Evolutionary conservation across 2,329 filamentous ascomycete species (phyloP), one percentile per base, ranked within the genome.

Genomic region (Zymoseptoria ardabiliae): DNA sequence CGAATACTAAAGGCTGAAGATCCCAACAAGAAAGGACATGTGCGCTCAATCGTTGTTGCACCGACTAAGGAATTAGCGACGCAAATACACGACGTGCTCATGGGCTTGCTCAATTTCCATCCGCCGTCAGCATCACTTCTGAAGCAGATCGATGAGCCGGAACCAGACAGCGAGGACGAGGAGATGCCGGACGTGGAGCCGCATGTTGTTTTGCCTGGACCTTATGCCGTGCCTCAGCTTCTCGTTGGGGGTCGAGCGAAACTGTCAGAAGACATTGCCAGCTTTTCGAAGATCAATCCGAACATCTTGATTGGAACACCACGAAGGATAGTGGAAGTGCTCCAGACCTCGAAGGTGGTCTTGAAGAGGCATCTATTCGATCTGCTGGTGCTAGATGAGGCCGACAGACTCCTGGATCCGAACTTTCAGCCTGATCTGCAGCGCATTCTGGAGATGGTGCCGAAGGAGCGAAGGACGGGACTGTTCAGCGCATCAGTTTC

Each of bases 401-500:
- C 93, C 54, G 94, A 99, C 74, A 83, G 94, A 60, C 78, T 99
- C 23, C 80, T 99, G 10, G 94, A 99, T 75, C 81, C 97, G 21
- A 94, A 95, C 5, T 97, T 99, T 76, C 94, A 95, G 73, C 87
- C 90, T 58, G 91, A 96, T 66, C 76, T 99, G 25, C 90, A 94
- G 66, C 89, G 85, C 58, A 96, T 97, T 49, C 77, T 99, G 21
- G 84, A 85, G 0, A 83, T 89, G 17, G 77, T 99, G 5, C 94
- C 94, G 0, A 99, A 99, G 71, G 94, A 99, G 73, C 82, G 94
- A 55, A 83, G 94, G 54, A 99, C 94, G 0, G 94, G 94, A 0
- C 78, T 99, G 0, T 99, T 97, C 76, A 96, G 91, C 70, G 94
- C 94, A 11, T 95, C 89, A 69, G 89, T 99, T n/a, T 94, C 89